Percentiles rank a stretch among this genome's conserved stretches.
Conservation (phyloP, 768 basidiomycete species). For the Pisolithus tinctorius region DNA sequence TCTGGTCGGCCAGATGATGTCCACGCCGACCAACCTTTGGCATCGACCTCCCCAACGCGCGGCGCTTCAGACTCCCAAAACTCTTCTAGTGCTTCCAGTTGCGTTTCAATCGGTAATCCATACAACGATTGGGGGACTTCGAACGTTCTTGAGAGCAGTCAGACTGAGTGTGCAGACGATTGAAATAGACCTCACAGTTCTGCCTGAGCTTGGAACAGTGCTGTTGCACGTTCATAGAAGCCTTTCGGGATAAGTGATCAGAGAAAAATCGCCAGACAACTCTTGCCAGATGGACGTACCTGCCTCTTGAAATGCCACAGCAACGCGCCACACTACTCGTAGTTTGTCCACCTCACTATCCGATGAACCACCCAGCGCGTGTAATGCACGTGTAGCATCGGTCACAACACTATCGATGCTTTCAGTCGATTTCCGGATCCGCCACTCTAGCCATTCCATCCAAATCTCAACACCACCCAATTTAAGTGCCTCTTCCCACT, state of each 20-base stretch:
- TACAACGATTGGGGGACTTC: slow-evolving; percentile 42
- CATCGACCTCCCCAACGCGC: slow-evolving; percentile 63
- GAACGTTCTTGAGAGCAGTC: slow-evolving; percentile 38
- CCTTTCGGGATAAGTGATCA: slow-evolving; percentile 35
- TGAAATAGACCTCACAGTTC: slow-evolving; percentile 53
- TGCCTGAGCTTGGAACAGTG: slow-evolving; percentile 77
- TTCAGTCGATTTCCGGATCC: slow-evolving; percentile 39
- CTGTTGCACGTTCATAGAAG: slow-evolving; percentile 64
- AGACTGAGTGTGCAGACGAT: not conserved
- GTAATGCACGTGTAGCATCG: slow-evolving; percentile 43
- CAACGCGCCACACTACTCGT: slow-evolving; percentile 66
- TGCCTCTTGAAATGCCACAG: slow-evolving; percentile 55
- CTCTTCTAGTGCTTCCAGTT: slow-evolving; percentile 59
- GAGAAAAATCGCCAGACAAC: not conserved
- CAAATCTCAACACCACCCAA: slow-evolving; percentile 52
- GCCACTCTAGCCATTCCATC: slow-evolving; percentile 81
- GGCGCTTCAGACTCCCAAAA: slow-evolving; percentile 82
- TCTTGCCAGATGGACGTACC: slow-evolving; percentile 37
- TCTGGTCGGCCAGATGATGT: slow-evolving; percentile 37
- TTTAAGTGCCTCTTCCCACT: slow-evolving; percentile 65
- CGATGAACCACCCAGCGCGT: slow-evolving; percentile 33
- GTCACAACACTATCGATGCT: slow-evolving; percentile 49
- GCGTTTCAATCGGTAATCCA: slow-evolving; percentile 37
- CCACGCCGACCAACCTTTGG: slow-evolving; percentile 69
- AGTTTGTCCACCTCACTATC: slow-evolving; percentile 48